Percentiles rank a stretch among this genome's conserved stretches.
phyloP scores from a whole-genome alignment of 108 stramenopile genomes.

The Cyclotella kingstonii region DNA sequence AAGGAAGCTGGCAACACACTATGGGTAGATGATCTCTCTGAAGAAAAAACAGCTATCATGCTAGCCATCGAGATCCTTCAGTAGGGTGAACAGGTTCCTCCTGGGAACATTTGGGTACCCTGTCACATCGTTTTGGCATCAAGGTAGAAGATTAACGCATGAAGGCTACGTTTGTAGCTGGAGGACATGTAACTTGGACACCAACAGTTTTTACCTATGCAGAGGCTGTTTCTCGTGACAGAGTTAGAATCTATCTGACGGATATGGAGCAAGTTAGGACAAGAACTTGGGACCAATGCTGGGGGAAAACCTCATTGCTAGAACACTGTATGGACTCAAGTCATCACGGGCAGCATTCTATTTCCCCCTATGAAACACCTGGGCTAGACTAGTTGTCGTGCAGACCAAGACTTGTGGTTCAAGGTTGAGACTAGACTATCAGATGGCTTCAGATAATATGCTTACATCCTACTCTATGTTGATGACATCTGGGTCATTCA shows the following conservation, averaged over 20 bases:
- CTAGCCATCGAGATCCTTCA: background rate
- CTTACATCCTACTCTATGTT: conserved; percentile 36
- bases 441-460: too few relatives aligned
- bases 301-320: conserved; percentile 16
- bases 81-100: too few relatives aligned
- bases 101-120: background rate
- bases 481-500: conserved; percentile 9
- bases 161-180: conserved; percentile 49
- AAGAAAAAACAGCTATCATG: conserved; percentile 15
- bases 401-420: conserved; percentile 50
- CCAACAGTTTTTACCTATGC: conserved; percentile 37
- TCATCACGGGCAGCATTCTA: conserved; percentile 13
- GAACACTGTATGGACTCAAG: conserved; percentile 31
- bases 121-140: background rate
- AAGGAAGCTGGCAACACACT: conserved; percentile 21
- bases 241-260: conserved; percentile 33
- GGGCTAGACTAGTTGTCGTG: conserved; percentile 15
- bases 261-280: conserved; percentile 19
- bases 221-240: too few relatives aligned
- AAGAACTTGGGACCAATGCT: conserved; percentile 31
- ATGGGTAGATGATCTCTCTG: conserved; percentile 23
- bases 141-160: conserved; percentile 28
- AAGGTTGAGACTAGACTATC: background rate
- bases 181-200: conserved; percentile 45
- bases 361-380: conserved; percentile 12